Conservation (phyloP, 2,329 filamentous ascomycete species). For the Aphanocladium album region DNA sequence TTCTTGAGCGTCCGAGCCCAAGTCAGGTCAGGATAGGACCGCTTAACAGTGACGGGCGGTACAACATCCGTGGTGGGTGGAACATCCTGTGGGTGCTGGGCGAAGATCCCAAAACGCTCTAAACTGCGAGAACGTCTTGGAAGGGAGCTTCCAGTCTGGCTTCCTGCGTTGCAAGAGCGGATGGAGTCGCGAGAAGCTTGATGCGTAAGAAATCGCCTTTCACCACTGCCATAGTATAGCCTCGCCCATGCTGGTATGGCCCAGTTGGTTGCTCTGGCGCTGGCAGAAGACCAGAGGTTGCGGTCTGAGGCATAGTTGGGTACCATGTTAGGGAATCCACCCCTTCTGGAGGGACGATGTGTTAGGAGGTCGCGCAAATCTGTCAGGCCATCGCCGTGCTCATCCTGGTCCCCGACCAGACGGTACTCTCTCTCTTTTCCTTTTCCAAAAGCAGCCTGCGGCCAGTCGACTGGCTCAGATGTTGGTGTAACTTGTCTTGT, state of each 20-base stretch:
- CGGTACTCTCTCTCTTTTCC: slow-evolving; percentile 32
- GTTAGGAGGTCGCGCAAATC: slow-evolving; percentile 49
- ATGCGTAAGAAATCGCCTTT: slow-evolving; percentile 46
- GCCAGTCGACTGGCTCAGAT: slow-evolving; percentile 46
- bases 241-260: slow-evolving; percentile 52
- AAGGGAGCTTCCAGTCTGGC: slow-evolving; percentile 41
- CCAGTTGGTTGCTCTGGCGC: slow-evolving; percentile 42
- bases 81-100: slow-evolving; percentile 39
- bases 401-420: slow-evolving; percentile 54
- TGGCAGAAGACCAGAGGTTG: slow-evolving; percentile 47
- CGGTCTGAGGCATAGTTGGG: slow-evolving; percentile 46
- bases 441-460: slow-evolving; percentile 40
- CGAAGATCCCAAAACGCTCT: slow-evolving; percentile 43
- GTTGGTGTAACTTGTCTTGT: slow-evolving; percentile 21
- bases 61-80: slow-evolving; percentile 16
- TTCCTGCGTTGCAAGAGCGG: slow-evolving; percentile 42
- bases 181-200: slow-evolving; percentile 41
- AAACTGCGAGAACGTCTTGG: slow-evolving; percentile 45
- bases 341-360: slow-evolving; percentile 47
- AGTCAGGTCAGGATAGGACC: slow-evolving; percentile 4
- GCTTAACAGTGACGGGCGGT: neutral
- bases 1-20: slow-evolving; percentile 32
- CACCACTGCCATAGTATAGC: slow-evolving; percentile 67
- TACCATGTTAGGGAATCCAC: slow-evolving; percentile 46
- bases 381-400: slow-evolving; percentile 59